Evolutionary conservation across 1,139 yeast genomes (phyloP).

Genomic region (Sugiyamaella sp.): DNA sequence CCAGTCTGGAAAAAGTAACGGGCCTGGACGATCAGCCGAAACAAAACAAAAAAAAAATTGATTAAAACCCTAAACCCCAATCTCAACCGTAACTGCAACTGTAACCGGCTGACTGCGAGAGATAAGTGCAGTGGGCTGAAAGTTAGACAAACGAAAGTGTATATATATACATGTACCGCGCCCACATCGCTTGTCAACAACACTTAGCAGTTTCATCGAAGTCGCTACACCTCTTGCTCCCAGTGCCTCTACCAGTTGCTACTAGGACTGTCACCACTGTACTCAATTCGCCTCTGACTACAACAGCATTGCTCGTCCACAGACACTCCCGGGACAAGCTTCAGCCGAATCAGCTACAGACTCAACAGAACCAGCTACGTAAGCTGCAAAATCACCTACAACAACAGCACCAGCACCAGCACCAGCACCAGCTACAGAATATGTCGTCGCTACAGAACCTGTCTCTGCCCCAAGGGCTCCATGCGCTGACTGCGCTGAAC

Average conservation of each 20-base stretch:
- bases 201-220: no score
- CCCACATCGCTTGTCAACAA: slow-evolving; percentile 9
- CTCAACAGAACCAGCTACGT: not conserved
- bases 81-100: not conserved
- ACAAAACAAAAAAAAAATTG: not conserved
- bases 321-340: no score
- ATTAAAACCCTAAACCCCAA: not conserved
- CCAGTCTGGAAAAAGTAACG: not conserved
- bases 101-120: not conserved
- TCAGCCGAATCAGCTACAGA: no score
- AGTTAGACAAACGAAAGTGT: not conserved
- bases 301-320: not conserved
- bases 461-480: slow-evolving; percentile 21
- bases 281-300: slow-evolving; percentile 2
- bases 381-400: not conserved
- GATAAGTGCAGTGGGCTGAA: not conserved
- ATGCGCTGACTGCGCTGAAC: slow-evolving; percentile 22
- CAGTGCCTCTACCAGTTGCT: no score
- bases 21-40: not conserved
- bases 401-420: not conserved
- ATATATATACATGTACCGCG: slow-evolving; percentile 13
- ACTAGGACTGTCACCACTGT: no score
- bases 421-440: not conserved
- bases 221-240: no score
- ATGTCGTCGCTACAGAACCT: slow-evolving; percentile 11